These are phyloP conservation scores for Paecilomyces fulvus DNA, from an alignment of 2,329 filamentous ascomycete species.

Conservation along the genomic window DNA sequence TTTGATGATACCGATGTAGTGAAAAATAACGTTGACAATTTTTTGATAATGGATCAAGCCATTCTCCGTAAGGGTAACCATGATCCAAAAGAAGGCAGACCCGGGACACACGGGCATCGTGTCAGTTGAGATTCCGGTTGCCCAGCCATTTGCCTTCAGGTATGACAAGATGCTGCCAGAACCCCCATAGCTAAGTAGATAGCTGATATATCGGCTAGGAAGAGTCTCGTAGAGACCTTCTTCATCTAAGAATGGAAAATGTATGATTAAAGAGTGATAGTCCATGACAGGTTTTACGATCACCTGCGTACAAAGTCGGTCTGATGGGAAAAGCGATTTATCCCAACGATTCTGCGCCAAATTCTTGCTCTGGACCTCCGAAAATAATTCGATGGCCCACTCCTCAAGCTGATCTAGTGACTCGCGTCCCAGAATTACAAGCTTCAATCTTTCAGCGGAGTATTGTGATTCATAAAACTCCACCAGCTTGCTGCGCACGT, in stretches of 20 bases:
- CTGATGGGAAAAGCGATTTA: conserved; percentile 44
- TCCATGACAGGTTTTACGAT: conserved; percentile 85
- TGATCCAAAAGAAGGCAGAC: conserved; percentile 63
- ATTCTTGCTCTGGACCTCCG: conserved; percentile 66
- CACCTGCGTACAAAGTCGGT: conserved; percentile 55
- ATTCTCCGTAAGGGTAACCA: conserved; percentile 67
- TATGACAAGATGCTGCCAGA: conserved; percentile 79
- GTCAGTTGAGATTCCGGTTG: conserved; percentile 65
- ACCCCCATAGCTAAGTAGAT: conserved; percentile 77
- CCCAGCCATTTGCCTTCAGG: conserved; percentile 77
- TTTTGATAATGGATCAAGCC: conserved; percentile 69
- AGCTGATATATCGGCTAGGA: conserved; percentile 69
- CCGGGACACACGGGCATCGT: conserved; percentile 64
- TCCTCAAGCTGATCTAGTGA: conserved; percentile 65
- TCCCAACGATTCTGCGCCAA: conserved; percentile 56
- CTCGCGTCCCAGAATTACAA: conserved; percentile 71
- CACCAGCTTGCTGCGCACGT: conserved; percentile 76
- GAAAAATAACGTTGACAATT: conserved; percentile 68
- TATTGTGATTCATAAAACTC: conserved; percentile 76
- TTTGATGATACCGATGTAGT: conserved; percentile 73
- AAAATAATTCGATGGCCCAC: conserved; percentile 73
- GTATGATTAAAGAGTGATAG: conserved; percentile 61
- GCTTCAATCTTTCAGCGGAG: conserved; percentile 81
- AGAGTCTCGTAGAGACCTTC: conserved; percentile 65
- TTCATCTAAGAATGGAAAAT: conserved; percentile 71